Conservation (phyloP, 202 grass and related monocot genomes). For the Digitaria exilis region DNA sequence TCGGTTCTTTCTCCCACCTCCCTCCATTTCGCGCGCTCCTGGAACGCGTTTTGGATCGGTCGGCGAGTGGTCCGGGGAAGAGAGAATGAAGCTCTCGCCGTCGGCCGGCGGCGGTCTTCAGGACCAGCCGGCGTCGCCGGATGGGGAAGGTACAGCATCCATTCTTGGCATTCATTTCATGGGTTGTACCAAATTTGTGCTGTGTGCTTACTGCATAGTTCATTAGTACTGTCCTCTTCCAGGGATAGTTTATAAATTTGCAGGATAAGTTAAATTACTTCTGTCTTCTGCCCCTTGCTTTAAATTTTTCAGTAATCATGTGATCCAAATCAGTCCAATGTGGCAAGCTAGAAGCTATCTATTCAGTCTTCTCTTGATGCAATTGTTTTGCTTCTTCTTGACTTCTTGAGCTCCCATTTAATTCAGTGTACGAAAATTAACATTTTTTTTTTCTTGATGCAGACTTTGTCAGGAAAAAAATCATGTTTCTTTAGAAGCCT, state of each 20-base stretch:
- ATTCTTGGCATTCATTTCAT: constrained; percentile 36
- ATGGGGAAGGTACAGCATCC: constrained; percentile 54
- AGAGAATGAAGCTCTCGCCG: constrained; percentile 57
- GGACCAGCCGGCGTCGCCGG: constrained; percentile 46
- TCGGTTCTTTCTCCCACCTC: background rate
- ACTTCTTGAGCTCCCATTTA: background rate
- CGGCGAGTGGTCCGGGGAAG: background rate
- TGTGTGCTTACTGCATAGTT: background rate
- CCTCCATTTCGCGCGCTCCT: background rate
- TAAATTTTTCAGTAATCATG: constrained; percentile 34
- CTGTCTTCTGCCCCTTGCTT: constrained; percentile 15
- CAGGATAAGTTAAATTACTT: constrained; percentile 15
- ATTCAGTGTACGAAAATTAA: constrained; percentile 14
- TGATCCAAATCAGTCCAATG: constrained; percentile 33
- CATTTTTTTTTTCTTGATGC: constrained; percentile 8
- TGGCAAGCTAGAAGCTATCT: constrained; percentile 21
- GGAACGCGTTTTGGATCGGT: constrained; percentile 21
- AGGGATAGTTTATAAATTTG: constrained; percentile 15
- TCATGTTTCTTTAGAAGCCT: background rate
- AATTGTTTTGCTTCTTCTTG: constrained; percentile 19
- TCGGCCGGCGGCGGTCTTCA: constrained; percentile 29
- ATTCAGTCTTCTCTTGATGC: constrained; percentile 10
- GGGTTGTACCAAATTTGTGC: constrained; percentile 5
- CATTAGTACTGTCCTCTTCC: constrained; percentile 18
- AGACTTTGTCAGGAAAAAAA: background rate